These are phyloP conservation scores for Triticum timopheevii DNA, from an alignment of 176 grass and related monocot species.

Conservation along the genomic window DNA sequence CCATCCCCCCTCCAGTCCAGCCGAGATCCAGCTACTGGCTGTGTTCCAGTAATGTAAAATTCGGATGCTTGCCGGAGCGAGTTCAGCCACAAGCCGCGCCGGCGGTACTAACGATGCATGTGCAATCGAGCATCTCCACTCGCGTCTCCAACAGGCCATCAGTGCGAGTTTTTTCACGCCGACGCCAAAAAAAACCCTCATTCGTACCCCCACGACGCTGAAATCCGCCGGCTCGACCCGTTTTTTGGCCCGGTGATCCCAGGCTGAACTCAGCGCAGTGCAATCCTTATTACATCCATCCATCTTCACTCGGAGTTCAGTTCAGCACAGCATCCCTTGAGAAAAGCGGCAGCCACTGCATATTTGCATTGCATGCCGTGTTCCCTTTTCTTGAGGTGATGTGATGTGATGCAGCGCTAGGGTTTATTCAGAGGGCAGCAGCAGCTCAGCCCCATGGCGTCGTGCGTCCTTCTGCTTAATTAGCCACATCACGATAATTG, in stretches of 20 bases:
- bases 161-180: no score
- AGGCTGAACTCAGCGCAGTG: no score
- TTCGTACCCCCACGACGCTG: no score
- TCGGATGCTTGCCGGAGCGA: slow-evolving; percentile 11
- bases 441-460: not conserved
- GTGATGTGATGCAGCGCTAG: not conserved
- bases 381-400: not conserved
- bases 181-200: no score
- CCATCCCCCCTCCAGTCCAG: not conserved
- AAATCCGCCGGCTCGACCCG: no score
- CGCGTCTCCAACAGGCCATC: no score
- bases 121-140: no score
- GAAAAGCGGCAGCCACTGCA: not conserved
- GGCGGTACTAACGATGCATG: not conserved
- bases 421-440: not conserved
- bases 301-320: not conserved
- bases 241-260: no score
- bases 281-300: not conserved
- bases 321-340: not conserved
- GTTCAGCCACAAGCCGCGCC: not conserved
- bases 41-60: not conserved
- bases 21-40: not conserved
- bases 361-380: no score
- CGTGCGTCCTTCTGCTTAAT: not conserved
- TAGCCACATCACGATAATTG: slow-evolving; percentile 24